These are phyloP conservation scores for Apiotrichum domesticum DNA, from an alignment of 1,284 basidiomycete genomes.

Conservation along the genomic window DNA sequence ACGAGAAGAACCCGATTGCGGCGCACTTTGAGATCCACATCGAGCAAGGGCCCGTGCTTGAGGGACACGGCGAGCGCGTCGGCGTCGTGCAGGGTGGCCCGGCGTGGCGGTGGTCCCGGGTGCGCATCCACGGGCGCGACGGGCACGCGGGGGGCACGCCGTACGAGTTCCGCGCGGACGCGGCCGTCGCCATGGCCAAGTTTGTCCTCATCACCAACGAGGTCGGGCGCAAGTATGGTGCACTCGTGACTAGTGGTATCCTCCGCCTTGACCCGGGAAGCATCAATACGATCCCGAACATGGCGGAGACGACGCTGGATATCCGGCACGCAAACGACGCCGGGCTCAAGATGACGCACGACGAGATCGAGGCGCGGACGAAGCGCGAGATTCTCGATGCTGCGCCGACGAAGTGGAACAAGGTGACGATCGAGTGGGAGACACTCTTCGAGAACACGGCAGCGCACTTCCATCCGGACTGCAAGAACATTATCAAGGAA, in stretches of 20 bases:
- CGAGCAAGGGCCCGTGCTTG: conserved; percentile 34
- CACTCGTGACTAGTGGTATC: conserved; percentile 21
- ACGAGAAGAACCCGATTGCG: conserved; percentile 18
- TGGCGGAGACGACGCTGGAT: conserved; percentile 21
- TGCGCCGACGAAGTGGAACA: neutral
- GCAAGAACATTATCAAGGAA: conserved; percentile 4
- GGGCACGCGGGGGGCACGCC: conserved; percentile 30
- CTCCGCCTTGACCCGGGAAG: conserved; percentile 10
- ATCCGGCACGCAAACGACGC: conserved; percentile 21
- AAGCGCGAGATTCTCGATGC: conserved; percentile 4
- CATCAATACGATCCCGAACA: conserved; percentile 20
- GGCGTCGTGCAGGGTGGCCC: conserved; percentile 29
- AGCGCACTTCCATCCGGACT: conserved; percentile 9
- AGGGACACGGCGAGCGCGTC: conserved; percentile 13
- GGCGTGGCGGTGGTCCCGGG: conserved; percentile 25
- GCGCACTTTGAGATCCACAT: conserved; percentile 39
- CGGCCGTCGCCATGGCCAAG: conserved; percentile 13
- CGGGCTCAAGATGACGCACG: conserved; percentile 14
- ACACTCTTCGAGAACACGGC: conserved; percentile 9
- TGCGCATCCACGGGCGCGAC: conserved; percentile 22
- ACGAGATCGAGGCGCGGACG: conserved; percentile 8
- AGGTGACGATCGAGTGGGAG: conserved; percentile 9
- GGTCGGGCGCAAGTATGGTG: conserved; percentile 13
- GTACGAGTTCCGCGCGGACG: conserved; percentile 19
- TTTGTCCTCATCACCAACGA: conserved; percentile 15